Evolutionary conservation across 495 filamentous ascomycete genomes (phyloP).

Genomic region (Penicillium pulvis): DNA sequence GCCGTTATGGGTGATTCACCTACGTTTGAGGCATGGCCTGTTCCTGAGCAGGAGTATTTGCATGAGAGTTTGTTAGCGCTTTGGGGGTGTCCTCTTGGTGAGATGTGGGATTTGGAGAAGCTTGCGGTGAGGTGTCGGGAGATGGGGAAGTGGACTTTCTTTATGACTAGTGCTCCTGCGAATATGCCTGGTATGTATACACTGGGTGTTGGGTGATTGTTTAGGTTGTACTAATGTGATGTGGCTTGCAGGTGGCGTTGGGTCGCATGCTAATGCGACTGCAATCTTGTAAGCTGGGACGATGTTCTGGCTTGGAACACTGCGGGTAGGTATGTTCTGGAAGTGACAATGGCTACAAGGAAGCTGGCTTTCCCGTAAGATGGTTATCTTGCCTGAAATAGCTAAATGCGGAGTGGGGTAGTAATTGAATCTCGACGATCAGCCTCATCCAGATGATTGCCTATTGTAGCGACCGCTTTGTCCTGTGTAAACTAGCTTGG

Average conservation of each 20-base stretch:
- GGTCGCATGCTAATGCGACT: constrained; percentile 33
- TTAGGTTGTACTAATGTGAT: constrained; percentile 1
- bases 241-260: constrained; percentile 20
- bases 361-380: too few relatives aligned
- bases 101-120: constrained; percentile 62
- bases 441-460: too few relatives aligned
- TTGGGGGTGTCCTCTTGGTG: constrained; percentile 64
- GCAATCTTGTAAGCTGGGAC: constrained; percentile 48
- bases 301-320: background rate
- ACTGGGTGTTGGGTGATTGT: background rate
- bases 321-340: too few relatives aligned
- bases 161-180: constrained; percentile 63
- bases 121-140: constrained; percentile 49
- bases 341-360: too few relatives aligned
- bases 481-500: too few relatives aligned
- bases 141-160: constrained; percentile 64
- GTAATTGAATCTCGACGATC: too few relatives aligned
- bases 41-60: constrained; percentile 47
- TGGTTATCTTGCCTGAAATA: too few relatives aligned
- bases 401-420: too few relatives aligned
- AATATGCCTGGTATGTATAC: constrained; percentile 51
- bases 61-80: constrained; percentile 65
- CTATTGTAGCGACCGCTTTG: too few relatives aligned
- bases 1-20: constrained; percentile 63
- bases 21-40: constrained; percentile 64